These are phyloP conservation scores for Penicillium lagena DNA, from an alignment of 495 filamentous ascomycete species.

Conservation along the genomic window DNA sequence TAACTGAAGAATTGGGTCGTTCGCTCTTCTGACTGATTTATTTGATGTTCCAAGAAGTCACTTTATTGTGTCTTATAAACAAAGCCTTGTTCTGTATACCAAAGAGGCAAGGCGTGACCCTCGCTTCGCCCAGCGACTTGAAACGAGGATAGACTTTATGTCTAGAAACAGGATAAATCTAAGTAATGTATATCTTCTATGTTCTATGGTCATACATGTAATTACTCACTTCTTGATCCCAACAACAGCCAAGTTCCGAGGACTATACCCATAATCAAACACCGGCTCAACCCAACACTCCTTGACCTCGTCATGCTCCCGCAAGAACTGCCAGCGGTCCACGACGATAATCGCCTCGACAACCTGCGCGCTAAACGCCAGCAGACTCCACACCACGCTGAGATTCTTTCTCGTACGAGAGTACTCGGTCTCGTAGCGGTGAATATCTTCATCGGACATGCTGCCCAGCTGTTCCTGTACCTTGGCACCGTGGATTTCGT, in stretches of 20 bases:
- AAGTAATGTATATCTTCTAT: no score
- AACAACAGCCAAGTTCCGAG: conserved; percentile 81
- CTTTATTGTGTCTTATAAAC: no score
- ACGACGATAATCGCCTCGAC: conserved; percentile 86
- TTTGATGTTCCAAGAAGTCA: no score
- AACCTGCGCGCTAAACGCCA: conserved; percentile 88
- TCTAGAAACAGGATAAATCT: no score
- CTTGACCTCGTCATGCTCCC: conserved; percentile 60
- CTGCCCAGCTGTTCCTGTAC: conserved; percentile 53
- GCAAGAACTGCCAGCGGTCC: conserved; percentile 85
- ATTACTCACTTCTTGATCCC: conserved; percentile 66
- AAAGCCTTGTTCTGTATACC: no score
- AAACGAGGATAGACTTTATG: no score
- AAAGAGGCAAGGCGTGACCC: no score
- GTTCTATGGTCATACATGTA: background rate
- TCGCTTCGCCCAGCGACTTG: no score
- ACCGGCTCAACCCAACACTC: conserved; percentile 88
- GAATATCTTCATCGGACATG: conserved; percentile 69
- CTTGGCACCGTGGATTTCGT: conserved; percentile 47
- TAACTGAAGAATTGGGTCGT: no score
- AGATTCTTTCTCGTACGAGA: conserved; percentile 69
- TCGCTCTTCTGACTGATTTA: no score
- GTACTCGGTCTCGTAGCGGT: conserved; percentile 59
- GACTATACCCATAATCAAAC: conserved; percentile 85
- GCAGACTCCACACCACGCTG: conserved; percentile 81